phyloP scores from a whole-genome alignment of 23 red algal genomes.

The Porphyridium purpureum region DNA sequence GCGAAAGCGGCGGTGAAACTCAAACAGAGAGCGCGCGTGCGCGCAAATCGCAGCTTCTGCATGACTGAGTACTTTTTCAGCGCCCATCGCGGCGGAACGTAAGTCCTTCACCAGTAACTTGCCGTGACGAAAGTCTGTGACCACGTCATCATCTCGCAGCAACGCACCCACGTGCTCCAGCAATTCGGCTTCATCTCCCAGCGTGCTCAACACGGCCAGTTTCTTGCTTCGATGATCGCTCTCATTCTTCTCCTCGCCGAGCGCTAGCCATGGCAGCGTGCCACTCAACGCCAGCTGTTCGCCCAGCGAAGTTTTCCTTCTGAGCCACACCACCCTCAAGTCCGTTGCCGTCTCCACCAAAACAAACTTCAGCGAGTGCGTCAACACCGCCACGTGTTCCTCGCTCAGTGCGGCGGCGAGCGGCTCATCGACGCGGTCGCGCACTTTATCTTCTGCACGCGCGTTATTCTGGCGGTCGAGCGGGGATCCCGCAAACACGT shows the following conservation, averaged over 20 bases:
- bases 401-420: background rate
- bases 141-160: background rate
- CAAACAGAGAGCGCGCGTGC: slow-evolving; percentile 53
- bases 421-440: background rate
- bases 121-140: background rate
- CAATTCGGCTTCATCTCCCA: background rate
- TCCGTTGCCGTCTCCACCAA: too few species aligned
- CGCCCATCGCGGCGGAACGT: background rate
- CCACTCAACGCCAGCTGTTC: background rate
- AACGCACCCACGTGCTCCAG: background rate
- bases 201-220: background rate
- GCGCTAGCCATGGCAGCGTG: background rate
- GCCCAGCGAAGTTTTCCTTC: too few species aligned
- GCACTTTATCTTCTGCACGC: background rate
- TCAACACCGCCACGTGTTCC: background rate
- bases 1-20: slow-evolving; percentile 39
- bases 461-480: slow-evolving; percentile 8
- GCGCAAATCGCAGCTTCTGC: slow-evolving; percentile 40
- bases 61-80: background rate
- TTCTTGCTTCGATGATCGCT: background rate
- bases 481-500: slow-evolving; percentile 6
- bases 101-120: too few species aligned
- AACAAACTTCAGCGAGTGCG: background rate
- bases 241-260: too few species aligned
- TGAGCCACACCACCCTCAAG: too few species aligned